Base-by-base conservation (phyloP, 2,329 filamentous ascomycete species). In the Diplocarpon mali region DNA sequence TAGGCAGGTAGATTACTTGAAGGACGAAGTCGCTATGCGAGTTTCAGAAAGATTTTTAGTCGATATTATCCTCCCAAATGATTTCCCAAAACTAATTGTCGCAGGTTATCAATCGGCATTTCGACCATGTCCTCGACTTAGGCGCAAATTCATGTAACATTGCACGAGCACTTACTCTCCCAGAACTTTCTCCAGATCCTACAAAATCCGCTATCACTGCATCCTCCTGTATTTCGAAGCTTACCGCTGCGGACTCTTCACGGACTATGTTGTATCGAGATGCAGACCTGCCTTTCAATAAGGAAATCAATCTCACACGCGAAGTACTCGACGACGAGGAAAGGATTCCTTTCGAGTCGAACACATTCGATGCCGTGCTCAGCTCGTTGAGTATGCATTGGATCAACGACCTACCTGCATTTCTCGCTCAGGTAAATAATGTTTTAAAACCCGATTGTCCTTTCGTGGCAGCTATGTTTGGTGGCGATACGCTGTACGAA, bases 91-190 rank as follows among this genome's bases (percentile, higher is more conserved):
- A 42, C 32, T 54, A 40, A 57, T 42, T 20, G n/a, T 45, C 37
- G 24, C 52, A 89, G 85, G 89, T 96, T 62, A 93, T 98, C 69
- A 95, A 94, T 58, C 84, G 92, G 28, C 72, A 79, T 45, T 95
- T 94, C 57, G 77, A 83, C 36, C 74, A 78, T 53, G 87, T 88
- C 17, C 83, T 98, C 49, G 92, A 98, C 64, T 79, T 95, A 28
- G 92, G 92, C 50, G 90, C 92, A 50, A 95, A 96, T 63, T 86
- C 90, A 50, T 95, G 90, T 73, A 94, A 95, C 65, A 80, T 98
- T 49, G 89, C 89, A 15, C 80, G 83, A 51, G 84, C 85, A 45
- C 74, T 96, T 37, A 83, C 82, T 55, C 70, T 79, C 51, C 72
- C 78, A 46, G 78, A 86, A 60, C 77, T 78, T 1, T 80, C 85